Evolutionary conservation across 495 filamentous ascomycete genomes (phyloP).

Genomic region (Penicillium coprophilum): DNA sequence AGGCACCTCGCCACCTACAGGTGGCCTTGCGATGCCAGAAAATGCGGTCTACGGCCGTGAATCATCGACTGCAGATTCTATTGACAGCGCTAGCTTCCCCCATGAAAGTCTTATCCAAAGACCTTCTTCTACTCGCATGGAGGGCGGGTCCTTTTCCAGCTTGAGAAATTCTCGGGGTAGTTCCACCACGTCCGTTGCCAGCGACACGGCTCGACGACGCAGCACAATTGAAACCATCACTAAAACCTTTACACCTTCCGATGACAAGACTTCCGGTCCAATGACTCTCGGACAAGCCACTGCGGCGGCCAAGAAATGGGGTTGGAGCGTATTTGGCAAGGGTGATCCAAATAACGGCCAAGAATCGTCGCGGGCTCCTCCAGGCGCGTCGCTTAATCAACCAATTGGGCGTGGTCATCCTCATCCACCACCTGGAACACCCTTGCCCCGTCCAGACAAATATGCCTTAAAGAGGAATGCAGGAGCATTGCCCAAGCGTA

Average conservation of each 20-base stretch:
- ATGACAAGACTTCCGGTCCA: slow-evolving; percentile 40
- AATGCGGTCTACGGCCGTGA: slow-evolving; percentile 29
- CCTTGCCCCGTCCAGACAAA: slow-evolving; percentile 71
- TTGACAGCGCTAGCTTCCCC: slow-evolving; percentile 26
- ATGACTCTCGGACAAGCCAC: slow-evolving; percentile 70
- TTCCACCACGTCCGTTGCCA: slow-evolving; percentile 34
- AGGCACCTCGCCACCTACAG: slow-evolving; percentile 49
- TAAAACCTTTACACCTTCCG: slow-evolving; percentile 33
- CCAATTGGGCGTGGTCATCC: slow-evolving; percentile 70
- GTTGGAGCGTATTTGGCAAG: slow-evolving; percentile 67
- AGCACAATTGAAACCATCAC: slow-evolving; percentile 46
- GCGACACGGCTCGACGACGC: slow-evolving; percentile 35
- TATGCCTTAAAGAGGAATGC: slow-evolving; percentile 59
- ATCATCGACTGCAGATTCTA: slow-evolving; percentile 36
- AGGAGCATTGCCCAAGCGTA: slow-evolving; percentile 59
- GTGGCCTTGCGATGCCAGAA: slow-evolving; percentile 31
- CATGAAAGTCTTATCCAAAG: slow-evolving; percentile 21
- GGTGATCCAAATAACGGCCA: slow-evolving; percentile 40
- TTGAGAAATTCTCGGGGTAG: slow-evolving; percentile 31
- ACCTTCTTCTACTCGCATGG: slow-evolving; percentile 32
- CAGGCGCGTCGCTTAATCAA: slow-evolving; percentile 54
- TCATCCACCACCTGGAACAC: slow-evolving; percentile 54
- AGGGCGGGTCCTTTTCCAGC: slow-evolving; percentile 30
- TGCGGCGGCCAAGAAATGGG: slow-evolving; percentile 82
- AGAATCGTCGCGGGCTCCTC: slow-evolving; percentile 35